Percentiles rank a stretch among this genome's conserved stretches.
phyloP scores from a whole-genome alignment of 2,329 filamentous ascomycete genomes.

The Thielaviopsis euricoi region DNA sequence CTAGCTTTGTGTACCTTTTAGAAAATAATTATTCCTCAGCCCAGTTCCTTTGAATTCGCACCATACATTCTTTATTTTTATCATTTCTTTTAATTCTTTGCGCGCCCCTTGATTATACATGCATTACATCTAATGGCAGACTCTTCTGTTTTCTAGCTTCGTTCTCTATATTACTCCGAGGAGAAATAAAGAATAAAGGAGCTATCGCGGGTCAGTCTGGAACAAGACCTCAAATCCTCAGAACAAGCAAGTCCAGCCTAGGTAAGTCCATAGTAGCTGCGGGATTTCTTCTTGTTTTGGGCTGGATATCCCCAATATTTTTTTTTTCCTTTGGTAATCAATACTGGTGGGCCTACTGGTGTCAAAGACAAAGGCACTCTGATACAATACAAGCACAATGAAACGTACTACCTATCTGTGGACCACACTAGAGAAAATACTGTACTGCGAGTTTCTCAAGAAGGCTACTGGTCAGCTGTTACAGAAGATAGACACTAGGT shows the following conservation, averaged over 20 bases:
- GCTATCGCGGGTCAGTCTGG: neutral
- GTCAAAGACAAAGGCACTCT: neutral
- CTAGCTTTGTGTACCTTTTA: neutral
- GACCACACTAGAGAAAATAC: neutral
- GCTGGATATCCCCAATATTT: neutral
- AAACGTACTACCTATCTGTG: neutral
- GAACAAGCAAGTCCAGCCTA: neutral
- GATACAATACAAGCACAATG: neutral
- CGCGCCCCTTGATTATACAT: neutral
- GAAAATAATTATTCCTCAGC: neutral
- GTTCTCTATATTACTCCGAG: neutral
- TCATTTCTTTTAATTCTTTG: neutral
- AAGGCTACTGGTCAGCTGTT: neutral
- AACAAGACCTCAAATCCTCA: neutral
- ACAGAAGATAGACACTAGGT: neutral
- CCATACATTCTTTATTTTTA: neutral
- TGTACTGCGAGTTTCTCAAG: neutral
- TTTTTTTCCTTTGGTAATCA: neutral
- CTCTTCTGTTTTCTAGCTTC: neutral
- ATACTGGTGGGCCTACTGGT: neutral
- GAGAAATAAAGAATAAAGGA: neutral
- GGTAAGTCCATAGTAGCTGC: neutral
- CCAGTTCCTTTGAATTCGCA: neutral
- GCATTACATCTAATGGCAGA: neutral
- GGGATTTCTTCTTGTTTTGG: neutral